Evolutionary conservation across 805 yeast genomes (phyloP).

Genomic region (Lipomyces japonicus): DNA sequence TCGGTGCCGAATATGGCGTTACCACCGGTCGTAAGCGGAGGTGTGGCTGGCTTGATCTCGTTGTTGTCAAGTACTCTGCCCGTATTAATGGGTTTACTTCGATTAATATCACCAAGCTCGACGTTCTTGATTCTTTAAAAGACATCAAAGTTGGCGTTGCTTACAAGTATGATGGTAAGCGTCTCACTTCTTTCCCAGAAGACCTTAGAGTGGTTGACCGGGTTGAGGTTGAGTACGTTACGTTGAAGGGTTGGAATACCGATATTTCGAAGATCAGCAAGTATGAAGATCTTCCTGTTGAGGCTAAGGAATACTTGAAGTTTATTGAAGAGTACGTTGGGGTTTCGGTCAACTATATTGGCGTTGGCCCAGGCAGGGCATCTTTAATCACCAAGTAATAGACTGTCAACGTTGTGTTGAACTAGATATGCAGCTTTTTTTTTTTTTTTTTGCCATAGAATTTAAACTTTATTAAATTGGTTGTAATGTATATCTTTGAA

Average conservation of each 20-base stretch:
- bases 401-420: too few species aligned
- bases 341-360: constrained; percentile 93
- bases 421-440: neutral
- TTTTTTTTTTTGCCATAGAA: neutral
- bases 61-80: constrained; percentile 86
- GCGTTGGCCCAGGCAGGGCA: constrained; percentile 82
- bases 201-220: constrained; percentile 77
- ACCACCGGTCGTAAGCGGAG: constrained; percentile 99
- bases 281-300: constrained; percentile 78
- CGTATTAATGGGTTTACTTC: constrained; percentile 92
- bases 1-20: constrained; percentile 96
- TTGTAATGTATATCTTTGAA: neutral
- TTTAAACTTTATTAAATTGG: neutral
- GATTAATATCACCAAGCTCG: constrained; percentile 90
- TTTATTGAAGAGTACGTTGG: constrained; percentile 80
- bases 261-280: constrained; percentile 69
- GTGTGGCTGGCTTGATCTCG: constrained; percentile 98
- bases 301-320: constrained; percentile 78
- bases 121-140: constrained; percentile 84
- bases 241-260: constrained; percentile 90
- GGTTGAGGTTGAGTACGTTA: constrained; percentile 87
- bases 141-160: constrained; percentile 85
- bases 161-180: constrained; percentile 75
- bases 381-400: constrained; percentile 17
- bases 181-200: constrained; percentile 81